Evolutionary conservation across 2,329 filamentous ascomycete species (phyloP), one percentile per base, ranked within the genome.

Genomic region (Aspergillus ustus): DNA sequence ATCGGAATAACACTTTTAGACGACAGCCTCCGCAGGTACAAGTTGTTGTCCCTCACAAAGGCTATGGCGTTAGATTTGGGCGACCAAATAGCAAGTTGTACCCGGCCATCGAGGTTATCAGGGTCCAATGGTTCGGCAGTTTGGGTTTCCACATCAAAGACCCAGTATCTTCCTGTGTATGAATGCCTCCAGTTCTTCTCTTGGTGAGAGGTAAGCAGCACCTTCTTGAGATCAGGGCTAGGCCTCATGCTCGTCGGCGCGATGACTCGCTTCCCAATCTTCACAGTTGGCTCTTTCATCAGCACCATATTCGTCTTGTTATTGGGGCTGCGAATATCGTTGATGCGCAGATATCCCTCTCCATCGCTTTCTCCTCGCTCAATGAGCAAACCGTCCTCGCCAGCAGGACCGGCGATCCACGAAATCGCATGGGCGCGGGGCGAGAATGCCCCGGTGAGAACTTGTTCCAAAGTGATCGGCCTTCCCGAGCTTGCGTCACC

Each of bases 61-160:
- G 92, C 91, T 3, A 99, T 79, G 1, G 92, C 89, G 75, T 97
- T 88, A 66, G 93, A 93, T 56, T 87, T 85, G 0, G 95, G 95
- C 60, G 92, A 96, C 93, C 94, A 97, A 34, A 87, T 87, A 7
- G 94, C 95, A 57, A 97, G 83, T 77, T 98, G 93, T 25, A 97
- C 83, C 51, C 87, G 84, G 19, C 84, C 87, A 13, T 87, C 77
- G 1, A 86, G 83, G 52, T 91, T 82, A 2, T 80, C 81, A 0
- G 91, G 90, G 66, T 97, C 87, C 56, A 99, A 80, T 0, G 95
- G 88, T 76, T 96, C 85, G 1, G 85, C 91, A 0, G 80, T 84
- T 74, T 97, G 93, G 0, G 88, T 89, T 34, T 86, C 87, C 28
- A 99, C 95, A 73, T 99, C 91, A 67, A 97, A 91, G 62, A 99